phyloP scores from a whole-genome alignment of 1,284 basidiomycete species.

The Cryptococcus wingfieldii region DNA sequence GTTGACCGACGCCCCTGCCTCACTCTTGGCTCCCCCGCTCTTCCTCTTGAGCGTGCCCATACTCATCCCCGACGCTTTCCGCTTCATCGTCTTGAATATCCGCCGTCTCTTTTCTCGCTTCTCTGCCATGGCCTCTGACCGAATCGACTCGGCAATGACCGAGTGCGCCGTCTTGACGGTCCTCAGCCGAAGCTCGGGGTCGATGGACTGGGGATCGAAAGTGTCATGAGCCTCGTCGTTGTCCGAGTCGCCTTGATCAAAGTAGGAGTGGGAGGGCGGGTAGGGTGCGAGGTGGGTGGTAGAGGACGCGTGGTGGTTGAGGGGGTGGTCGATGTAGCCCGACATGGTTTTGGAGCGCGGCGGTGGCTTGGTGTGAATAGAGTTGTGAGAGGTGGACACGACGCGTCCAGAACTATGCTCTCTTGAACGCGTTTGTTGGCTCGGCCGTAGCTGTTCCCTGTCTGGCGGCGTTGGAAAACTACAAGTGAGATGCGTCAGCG shows the following conservation, averaged over 20 bases:
- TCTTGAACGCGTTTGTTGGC: no score
- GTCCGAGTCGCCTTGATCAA: constrained; percentile 11
- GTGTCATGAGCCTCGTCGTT: constrained; percentile 27
- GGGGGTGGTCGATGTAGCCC: background rate
- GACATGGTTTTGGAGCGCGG: no score
- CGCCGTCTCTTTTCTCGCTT: constrained; percentile 53
- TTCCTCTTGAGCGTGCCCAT: constrained; percentile 9
- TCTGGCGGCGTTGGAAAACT: no score
- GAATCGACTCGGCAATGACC: constrained; percentile 78
- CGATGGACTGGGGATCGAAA: constrained; percentile 55
- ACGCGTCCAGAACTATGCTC: no score
- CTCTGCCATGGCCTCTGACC: constrained; percentile 68
- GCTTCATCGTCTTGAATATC: constrained; percentile 55
- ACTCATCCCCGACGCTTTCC: constrained; percentile 28
- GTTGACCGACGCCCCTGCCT: background rate
- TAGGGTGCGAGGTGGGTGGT: background rate
- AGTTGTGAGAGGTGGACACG: no score
- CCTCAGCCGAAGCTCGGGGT: constrained; percentile 76
- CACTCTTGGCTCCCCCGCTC: constrained; percentile 2
- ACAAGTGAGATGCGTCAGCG: no score
- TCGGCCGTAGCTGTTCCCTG: no score
- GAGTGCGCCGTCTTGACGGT: constrained; percentile 84
- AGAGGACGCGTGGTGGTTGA: background rate
- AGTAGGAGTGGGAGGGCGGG: constrained; percentile 3
- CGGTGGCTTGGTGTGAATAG: no score